Evolutionary conservation across 202 grass and related monocot genomes (phyloP).

Genomic region (Elaeis oleifera): DNA sequence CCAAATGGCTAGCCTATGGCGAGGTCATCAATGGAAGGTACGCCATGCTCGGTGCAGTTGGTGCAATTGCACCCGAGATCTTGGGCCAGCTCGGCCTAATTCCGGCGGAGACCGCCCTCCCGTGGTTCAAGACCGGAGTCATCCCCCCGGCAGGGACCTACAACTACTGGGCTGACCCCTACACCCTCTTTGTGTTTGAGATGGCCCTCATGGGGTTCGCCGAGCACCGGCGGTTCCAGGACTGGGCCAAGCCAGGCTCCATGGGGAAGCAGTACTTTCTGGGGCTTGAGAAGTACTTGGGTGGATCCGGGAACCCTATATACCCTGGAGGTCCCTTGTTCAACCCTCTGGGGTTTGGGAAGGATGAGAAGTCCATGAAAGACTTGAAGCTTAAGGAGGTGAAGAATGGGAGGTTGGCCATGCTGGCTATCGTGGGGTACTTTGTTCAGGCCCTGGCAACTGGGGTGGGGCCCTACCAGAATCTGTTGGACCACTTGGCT

Average conservation of each 20-base stretch:
- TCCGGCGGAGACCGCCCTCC: slow-evolving; percentile 68
- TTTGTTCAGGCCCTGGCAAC: slow-evolving; percentile 59
- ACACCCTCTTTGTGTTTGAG: slow-evolving; percentile 94
- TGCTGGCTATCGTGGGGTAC: slow-evolving; percentile 70
- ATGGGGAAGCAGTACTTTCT: slow-evolving; percentile 95
- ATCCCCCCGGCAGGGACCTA: slow-evolving; percentile 86
- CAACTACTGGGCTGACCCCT: slow-evolving; percentile 84
- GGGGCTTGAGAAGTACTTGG: slow-evolving; percentile 71
- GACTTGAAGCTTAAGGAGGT: slow-evolving; percentile 88
- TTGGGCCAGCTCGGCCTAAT: slow-evolving; percentile 69
- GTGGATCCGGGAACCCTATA: slow-evolving; percentile 60
- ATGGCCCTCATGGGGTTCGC: slow-evolving; percentile 92
- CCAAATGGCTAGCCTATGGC: slow-evolving; percentile 84
- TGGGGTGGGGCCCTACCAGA: slow-evolving; percentile 74
- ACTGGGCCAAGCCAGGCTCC: slow-evolving; percentile 82
- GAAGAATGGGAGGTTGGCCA: slow-evolving; percentile 79
- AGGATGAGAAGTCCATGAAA: slow-evolving; percentile 67
- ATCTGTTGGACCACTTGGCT: slow-evolving; percentile 76
- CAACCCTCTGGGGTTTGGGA: slow-evolving; percentile 86
- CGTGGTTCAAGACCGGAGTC: slow-evolving; percentile 88
- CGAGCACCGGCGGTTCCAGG: slow-evolving; percentile 92
- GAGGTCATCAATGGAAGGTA: slow-evolving; percentile 87
- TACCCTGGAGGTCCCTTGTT: slow-evolving; percentile 85
- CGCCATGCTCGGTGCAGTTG: slow-evolving; percentile 73
- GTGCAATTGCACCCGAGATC: slow-evolving; percentile 60